These are phyloP conservation scores for Aspergillus indologenus DNA, from an alignment of 495 filamentous ascomycete species.

Conservation along the genomic window DNA sequence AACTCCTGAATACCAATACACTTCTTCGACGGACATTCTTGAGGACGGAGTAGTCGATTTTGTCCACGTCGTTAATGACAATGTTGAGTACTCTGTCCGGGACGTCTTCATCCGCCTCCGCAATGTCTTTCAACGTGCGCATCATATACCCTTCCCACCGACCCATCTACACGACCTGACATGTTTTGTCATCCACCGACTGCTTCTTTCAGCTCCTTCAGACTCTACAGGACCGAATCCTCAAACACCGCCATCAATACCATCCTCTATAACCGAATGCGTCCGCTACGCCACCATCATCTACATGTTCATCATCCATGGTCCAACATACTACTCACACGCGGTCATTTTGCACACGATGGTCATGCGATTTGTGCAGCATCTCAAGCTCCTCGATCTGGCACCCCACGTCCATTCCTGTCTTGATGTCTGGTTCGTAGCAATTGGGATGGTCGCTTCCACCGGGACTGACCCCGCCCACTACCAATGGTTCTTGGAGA, in stretches of 20 bases:
- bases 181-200: conserved; percentile 47
- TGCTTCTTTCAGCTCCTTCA: conserved; percentile 30
- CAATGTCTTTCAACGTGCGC: conserved; percentile 31
- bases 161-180: conserved; percentile 49
- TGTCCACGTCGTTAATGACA: conserved; percentile 17
- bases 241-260: not conserved
- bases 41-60: not conserved
- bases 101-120: conserved; percentile 43
- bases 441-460: conserved; percentile 40
- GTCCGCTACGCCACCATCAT: conserved; percentile 44
- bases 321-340: conserved; percentile 51
- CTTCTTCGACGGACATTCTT: not conserved
- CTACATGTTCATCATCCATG: conserved; percentile 51
- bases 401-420: conserved; percentile 13
- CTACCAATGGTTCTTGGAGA: conserved; percentile 31
- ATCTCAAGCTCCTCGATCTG: conserved; percentile 25
- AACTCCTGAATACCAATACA: conserved; percentile 42
- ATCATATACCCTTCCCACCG: conserved; percentile 23
- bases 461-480: conserved; percentile 20
- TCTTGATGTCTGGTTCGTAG: conserved; percentile 37
- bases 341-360: conserved; percentile 34
- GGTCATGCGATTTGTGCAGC: conserved; percentile 25
- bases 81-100: conserved; percentile 30
- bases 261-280: conserved; percentile 36
- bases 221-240: not conserved